Evolutionary conservation across 2,329 filamentous ascomycete species (phyloP).

Genomic region (Nigrospora sphaerica): DNA sequence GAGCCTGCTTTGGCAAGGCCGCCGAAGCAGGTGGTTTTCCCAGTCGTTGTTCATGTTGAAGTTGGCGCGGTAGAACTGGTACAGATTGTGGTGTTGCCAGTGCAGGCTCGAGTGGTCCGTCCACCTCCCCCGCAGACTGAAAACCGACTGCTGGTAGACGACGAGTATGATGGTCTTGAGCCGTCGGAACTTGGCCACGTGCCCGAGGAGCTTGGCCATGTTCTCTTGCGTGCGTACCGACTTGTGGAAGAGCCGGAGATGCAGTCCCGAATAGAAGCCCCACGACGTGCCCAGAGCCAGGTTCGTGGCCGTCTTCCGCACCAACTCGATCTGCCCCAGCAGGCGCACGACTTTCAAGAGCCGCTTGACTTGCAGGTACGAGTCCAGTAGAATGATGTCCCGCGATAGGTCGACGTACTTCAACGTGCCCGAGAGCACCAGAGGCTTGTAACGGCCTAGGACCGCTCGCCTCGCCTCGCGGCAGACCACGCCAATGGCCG

Average conservation of each 20-base stretch:
- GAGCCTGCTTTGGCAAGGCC: conserved; percentile 28
- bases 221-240: conserved; percentile 31
- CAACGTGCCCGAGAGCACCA: conserved; percentile 35
- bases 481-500: conserved; percentile 34
- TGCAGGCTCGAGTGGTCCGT: conserved; percentile 9
- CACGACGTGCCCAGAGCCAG: conserved; percentile 40
- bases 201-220: conserved; percentile 32
- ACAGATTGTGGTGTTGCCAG: conserved; percentile 30
- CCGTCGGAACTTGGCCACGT: conserved; percentile 30
- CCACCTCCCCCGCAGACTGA: conserved; percentile 22
- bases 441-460: conserved; percentile 33
- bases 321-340: conserved; percentile 35
- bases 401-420: conserved; percentile 38
- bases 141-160: conserved; percentile 40
- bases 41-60: conserved; percentile 39
- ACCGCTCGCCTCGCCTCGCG: conserved; percentile 35
- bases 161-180: conserved; percentile 35
- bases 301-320: conserved; percentile 30
- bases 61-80: conserved; percentile 38
- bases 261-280: conserved; percentile 36
- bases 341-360: conserved; percentile 37
- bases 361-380: conserved; percentile 38
- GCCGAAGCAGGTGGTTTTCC: conserved; percentile 31
- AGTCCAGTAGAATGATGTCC: conserved; percentile 39
- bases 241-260: conserved; percentile 37